A percentile compares a stretch with the other conserved stretches of the same genome.
These are phyloP conservation scores for Bipolaris gigantea DNA, from an alignment of 2,329 filamentous ascomycete genomes.

Conservation along the genomic window DNA sequence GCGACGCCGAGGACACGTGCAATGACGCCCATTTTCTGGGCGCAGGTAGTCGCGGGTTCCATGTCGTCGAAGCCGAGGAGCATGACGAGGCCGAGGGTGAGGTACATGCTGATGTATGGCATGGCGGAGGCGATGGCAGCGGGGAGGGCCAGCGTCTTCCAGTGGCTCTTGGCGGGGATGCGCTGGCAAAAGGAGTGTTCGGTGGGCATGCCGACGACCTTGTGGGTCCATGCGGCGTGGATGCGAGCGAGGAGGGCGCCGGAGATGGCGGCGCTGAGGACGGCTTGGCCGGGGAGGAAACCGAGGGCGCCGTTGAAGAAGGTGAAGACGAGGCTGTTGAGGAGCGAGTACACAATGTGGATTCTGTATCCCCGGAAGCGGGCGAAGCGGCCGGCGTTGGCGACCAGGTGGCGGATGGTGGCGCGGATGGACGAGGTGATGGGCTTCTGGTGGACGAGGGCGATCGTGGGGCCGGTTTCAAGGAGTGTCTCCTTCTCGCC, in stretches of 20 bases:
- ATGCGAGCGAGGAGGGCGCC: conserved; percentile 67
- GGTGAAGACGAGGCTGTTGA: conserved; percentile 44
- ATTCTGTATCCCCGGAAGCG: conserved; percentile 69
- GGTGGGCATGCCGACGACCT: conserved; percentile 74
- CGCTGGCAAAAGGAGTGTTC: conserved; percentile 64
- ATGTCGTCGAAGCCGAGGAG: conserved; percentile 43
- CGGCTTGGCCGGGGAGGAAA: conserved; percentile 48
- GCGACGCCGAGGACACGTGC: conserved; percentile 50
- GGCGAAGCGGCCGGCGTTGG: conserved; percentile 65
- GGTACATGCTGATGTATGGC: conserved; percentile 56
- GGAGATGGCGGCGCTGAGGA: conserved; percentile 60
- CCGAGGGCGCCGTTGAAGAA: conserved; percentile 51
- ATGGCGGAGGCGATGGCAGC: conserved; percentile 64
- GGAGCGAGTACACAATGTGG: conserved; percentile 45
- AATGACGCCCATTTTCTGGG: conserved; percentile 33
- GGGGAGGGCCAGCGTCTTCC: conserved; percentile 70
- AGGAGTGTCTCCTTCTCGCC: conserved; percentile 41
- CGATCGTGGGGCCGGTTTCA: conserved; percentile 45
- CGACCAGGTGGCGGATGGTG: conserved; percentile 62
- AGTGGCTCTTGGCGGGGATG: conserved; percentile 66
- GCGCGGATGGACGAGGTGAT: conserved; percentile 64
- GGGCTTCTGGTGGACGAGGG: conserved; percentile 56
- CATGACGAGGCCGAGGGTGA: conserved; percentile 51
- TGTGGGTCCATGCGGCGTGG: conserved; percentile 80
- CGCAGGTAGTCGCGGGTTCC: conserved; percentile 36